phyloP scores from a whole-genome alignment of 441 rosid species.

The Raphanus hybrid region DNA sequence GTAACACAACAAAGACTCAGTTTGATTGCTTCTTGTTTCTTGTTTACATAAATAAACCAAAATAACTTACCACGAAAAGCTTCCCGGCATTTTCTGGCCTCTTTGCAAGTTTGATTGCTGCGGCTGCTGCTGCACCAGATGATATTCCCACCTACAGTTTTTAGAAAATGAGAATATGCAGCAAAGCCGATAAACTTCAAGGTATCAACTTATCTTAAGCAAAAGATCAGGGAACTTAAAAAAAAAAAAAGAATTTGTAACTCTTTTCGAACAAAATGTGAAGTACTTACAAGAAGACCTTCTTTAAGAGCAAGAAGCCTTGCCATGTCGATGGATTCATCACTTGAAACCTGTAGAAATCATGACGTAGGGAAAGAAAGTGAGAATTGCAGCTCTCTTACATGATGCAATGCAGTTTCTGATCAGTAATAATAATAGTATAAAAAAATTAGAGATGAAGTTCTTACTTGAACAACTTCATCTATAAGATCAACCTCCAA shows the following conservation, averaged over 20 bases:
- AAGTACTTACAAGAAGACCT: too few relatives aligned
- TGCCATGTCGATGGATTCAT: too few relatives aligned
- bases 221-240: not conserved
- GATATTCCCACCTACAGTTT: constrained; percentile 83
- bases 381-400: too few relatives aligned
- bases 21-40: constrained; percentile 18
- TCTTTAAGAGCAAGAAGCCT: too few relatives aligned
- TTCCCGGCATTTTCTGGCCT: constrained; percentile 76
- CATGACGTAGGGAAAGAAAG: too few relatives aligned
- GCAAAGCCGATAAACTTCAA: not conserved
- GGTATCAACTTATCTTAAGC: not conserved
- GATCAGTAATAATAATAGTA: too few relatives aligned
- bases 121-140: constrained; percentile 87
- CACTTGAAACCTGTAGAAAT: too few relatives aligned
- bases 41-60: not conserved
- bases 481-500: constrained; percentile 66
- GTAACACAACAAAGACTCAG: not conserved
- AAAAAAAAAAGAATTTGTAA: not conserved
- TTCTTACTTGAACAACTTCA: constrained; percentile 80
- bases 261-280: not conserved
- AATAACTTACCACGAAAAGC: constrained; percentile 63
- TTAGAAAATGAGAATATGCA: not conserved
- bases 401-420: too few relatives aligned
- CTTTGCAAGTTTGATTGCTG: constrained; percentile 80
- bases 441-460: too few relatives aligned